Base-by-base conservation (phyloP, 1,139 yeast genomes). In the Kodamaea fungicola region DNA sequence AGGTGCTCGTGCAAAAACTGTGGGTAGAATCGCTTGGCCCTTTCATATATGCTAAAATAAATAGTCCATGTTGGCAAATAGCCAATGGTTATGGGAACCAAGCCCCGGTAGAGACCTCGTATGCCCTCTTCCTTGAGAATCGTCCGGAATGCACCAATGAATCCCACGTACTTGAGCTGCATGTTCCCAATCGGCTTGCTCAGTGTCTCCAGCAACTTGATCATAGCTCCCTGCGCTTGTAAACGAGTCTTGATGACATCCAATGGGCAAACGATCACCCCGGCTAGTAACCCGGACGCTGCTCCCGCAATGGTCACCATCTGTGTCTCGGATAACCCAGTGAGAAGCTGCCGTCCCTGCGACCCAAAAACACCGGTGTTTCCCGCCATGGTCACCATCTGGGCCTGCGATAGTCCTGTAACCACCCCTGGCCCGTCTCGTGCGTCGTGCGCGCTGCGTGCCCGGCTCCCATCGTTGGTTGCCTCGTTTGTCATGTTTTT, bases 61-160 rank as follows among this genome's bases (percentile, higher is more conserved):
- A 92, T 87, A 64, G 90, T 89, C 98, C 98, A 92, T 0, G 97
- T 89, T 5, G 99, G 98, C 48, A 94, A 78, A 61, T 92, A 92
- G 0, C 99, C 99, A 37, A 92, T 64, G 2, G 94, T 76, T 28
- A 92, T 88, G 8, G 99, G 97, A 1, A 83, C 85, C 12, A 94
- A 64, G 3, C 99, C 99, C 44, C 96, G 68, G 58, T 94, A 94
- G 13, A 92, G 69, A 0, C 98, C 97, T 30, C 78, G 61, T 1
- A 80, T 51, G 2, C 97, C 96, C 62, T 90, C 97, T 40, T 89
- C 89, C 38, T 62, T 58, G 40, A 78, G 62, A 30, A 89, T 87
- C 7, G 82, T 71, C 30, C 67, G 57, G 53, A 88, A 66, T 1
- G 94, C 84, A 38, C 52, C 47, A 4, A 47, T 24, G 30, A 57